Evolutionary conservation across 805 yeast genomes (phyloP), one percentile per base, ranked within the genome.

Genomic region (Yarrowia alimentaria): DNA sequence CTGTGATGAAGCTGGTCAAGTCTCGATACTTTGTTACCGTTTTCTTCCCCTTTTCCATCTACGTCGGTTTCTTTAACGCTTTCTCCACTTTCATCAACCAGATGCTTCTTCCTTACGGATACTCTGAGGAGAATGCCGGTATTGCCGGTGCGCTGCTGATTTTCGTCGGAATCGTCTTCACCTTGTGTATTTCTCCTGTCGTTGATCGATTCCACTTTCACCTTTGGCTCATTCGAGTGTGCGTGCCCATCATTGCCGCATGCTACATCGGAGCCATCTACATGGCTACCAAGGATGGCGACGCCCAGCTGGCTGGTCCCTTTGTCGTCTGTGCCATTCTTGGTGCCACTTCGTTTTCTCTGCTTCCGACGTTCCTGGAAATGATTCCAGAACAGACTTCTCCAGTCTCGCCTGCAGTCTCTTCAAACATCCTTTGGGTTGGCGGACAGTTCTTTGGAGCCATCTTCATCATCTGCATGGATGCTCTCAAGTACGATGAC

Each of bases 61-160:
- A 59, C 42, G 68, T 64, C 26, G 68, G 67, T 12, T 60, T 62
- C 45, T 64, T 64, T 57, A 64, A 64, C 51, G 60, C 68, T 16
- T 63, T 57, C 52, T 51, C 64, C 13, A 58, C 65, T 30, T 58
- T 59, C 28, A 57, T 57, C 45, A 55, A 62, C 54, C 68, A 64
- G 49, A 59, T 64, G 34, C 57, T 64, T 65, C 55, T 31, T 29
- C 68, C 68, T 7, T 64, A 60, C 38, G 68, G 68, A 6, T 64
- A 63, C 54, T 33, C 61, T n/a, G 52, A 62, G 17, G 61, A 64
- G 53, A 61, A 62, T 13, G 68, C 68, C 7, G 68, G 68, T 19
- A 54, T 54, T 32, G 64, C 62, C 8, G 68, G 68, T 3, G 68
- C 68, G 3, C 48, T 61, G 7, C 53, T 64, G 25, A 64, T 64